Evolutionary conservation across 2,329 filamentous ascomycete genomes (phyloP).

Genomic region (Elsinoe australis): DNA sequence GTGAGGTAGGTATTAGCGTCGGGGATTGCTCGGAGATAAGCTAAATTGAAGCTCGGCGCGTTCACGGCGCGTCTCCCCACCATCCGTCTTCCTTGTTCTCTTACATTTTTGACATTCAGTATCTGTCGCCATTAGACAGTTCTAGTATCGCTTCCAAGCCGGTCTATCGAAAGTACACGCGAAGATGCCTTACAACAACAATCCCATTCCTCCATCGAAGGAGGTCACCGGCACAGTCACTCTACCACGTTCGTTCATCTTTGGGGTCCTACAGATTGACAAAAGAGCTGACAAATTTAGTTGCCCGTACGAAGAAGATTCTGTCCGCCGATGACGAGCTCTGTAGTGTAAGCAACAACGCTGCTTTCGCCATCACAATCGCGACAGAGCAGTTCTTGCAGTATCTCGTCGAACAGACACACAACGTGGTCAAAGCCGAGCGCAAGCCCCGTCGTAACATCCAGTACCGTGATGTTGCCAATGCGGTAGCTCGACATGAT

Average conservation of each 20-base stretch:
- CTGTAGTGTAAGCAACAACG: constrained; percentile 79
- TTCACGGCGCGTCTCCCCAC: not conserved
- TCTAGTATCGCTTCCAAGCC: no score
- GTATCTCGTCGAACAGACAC: constrained; percentile 74
- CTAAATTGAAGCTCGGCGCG: constrained; percentile 7
- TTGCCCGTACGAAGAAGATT: constrained; percentile 93
- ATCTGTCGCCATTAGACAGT: no score
- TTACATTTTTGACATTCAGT: no score
- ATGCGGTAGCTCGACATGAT: constrained; percentile 77
- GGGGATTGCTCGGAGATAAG: constrained; percentile 9
- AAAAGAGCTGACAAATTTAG: constrained; percentile 40
- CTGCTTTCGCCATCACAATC: constrained; percentile 85
- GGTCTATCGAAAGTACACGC: no score
- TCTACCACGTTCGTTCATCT: constrained; percentile 62
- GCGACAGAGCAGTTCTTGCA: constrained; percentile 96
- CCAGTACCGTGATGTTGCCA: constrained; percentile 90
- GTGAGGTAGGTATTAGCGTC: not conserved
- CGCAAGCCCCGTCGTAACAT: constrained; percentile 87
- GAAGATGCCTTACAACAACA: constrained; percentile 93
- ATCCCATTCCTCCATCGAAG: constrained; percentile 68
- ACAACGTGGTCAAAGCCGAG: constrained; percentile 84
- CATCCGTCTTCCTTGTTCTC: not conserved
- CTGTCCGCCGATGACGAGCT: constrained; percentile 83
- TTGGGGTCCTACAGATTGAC: not conserved
- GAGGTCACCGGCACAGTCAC: constrained; percentile 79